phyloP scores from a whole-genome alignment of 2,329 filamentous ascomycete species.

The Fusarium oxysporum region DNA sequence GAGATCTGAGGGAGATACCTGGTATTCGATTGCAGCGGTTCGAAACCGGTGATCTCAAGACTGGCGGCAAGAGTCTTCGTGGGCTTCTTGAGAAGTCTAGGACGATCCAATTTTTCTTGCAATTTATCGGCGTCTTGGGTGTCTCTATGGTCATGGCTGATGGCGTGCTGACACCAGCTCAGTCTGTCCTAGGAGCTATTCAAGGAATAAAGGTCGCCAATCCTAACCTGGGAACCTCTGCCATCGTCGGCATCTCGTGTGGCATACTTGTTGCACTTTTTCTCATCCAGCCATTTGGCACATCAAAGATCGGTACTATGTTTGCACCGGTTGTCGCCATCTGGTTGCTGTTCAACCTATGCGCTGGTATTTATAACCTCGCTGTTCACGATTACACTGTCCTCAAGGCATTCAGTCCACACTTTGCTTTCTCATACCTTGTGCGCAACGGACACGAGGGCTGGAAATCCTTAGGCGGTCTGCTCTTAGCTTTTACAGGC shows the following conservation, averaged over 20 bases:
- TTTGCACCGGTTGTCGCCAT: not conserved
- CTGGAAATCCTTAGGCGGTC: not conserved
- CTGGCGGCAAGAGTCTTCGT: not conserved
- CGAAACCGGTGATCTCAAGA: not conserved
- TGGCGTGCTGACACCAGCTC: not conserved
- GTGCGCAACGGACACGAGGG: not conserved
- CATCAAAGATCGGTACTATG: not conserved
- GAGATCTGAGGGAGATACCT: not conserved
- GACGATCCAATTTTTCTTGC: not conserved
- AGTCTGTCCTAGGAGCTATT: not conserved
- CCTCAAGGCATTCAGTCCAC: not conserved
- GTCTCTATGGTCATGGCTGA: not conserved
- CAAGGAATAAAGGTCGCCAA: not conserved
- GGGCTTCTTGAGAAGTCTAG: not conserved
- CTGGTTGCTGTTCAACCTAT: not conserved
- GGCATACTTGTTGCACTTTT: not conserved
- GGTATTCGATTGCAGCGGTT: not conserved
- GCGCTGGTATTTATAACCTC: not conserved
- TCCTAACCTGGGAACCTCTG: not conserved
- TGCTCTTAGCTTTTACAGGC: not conserved
- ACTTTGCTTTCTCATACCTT: not conserved
- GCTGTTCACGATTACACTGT: not conserved
- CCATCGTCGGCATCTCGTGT: not conserved
- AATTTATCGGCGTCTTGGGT: not conserved
- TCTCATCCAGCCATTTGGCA: not conserved